Evolutionary conservation across 768 basidiomycete species (phyloP).

Genomic region (Lactarius pseudohatsudake): DNA sequence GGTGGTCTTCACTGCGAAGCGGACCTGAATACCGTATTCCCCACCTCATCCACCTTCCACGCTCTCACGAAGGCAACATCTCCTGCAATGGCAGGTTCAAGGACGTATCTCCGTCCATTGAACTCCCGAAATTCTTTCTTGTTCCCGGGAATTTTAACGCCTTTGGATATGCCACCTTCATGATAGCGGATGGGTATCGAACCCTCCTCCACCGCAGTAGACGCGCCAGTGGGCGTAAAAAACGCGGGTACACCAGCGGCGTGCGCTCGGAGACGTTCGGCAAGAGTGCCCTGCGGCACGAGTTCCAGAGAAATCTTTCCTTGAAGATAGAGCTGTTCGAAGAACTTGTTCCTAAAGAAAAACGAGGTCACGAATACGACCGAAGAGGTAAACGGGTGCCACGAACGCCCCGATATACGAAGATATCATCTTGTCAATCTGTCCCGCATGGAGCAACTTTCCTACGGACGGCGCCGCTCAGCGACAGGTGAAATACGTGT

Average conservation of each 20-base stretch:
- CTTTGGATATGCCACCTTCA: conserved; percentile 66
- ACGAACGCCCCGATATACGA: conserved; percentile 85
- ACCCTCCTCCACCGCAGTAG: conserved; percentile 79
- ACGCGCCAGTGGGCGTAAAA: conserved; percentile 87
- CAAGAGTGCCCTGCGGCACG: conserved; percentile 88
- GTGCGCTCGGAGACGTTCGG: conserved; percentile 84
- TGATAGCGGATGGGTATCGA: conserved; percentile 78
- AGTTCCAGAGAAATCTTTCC: conserved; percentile 85
- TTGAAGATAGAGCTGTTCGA: conserved; percentile 76
- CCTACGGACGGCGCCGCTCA: conserved; percentile 42
- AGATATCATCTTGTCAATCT: conserved; percentile 81
- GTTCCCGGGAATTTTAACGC: conserved; percentile 70
- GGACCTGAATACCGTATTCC: conserved; percentile 88
- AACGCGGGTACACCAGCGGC: conserved; percentile 94
- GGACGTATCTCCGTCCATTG: conserved; percentile 73
- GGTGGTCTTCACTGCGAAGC: conserved; percentile 19
- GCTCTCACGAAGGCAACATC: conserved; percentile 86
- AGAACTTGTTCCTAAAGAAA: conserved; percentile 71
- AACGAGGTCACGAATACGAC: conserved; percentile 5
- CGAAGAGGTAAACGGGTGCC: not conserved
- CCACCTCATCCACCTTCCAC: conserved; percentile 91
- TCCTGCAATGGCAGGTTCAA: conserved; percentile 78
- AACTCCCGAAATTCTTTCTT: conserved; percentile 77
- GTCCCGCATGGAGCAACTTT: conserved; percentile 68
- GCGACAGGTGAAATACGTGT: not conserved